Evolutionary conservation across 805 yeast species (phyloP).

Genomic region (Candida multigemmis): DNA sequence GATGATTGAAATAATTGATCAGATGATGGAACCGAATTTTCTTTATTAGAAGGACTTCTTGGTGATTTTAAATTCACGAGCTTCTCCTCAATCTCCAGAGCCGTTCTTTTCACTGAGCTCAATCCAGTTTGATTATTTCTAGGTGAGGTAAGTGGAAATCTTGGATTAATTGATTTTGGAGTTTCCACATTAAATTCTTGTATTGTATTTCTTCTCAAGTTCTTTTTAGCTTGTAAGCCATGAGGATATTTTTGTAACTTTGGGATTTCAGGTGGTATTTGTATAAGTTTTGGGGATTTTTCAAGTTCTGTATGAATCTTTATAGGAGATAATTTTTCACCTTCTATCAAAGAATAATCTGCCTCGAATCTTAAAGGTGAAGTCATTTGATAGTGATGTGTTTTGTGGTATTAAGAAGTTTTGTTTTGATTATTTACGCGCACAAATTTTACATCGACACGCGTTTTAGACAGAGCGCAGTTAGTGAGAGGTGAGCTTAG

Average conservation of each 20-base stretch:
- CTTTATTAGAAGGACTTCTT: not conserved
- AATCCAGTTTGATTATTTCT: slow-evolving; percentile 6
- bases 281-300: not conserved
- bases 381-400: too few species aligned
- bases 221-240: slow-evolving; percentile 35
- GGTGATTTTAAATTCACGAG: slow-evolving; percentile 3
- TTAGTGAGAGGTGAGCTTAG: too few species aligned
- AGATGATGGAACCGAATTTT: slow-evolving; percentile 1
- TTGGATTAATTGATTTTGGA: slow-evolving; percentile 3
- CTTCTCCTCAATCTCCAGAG: slow-evolving; percentile 8
- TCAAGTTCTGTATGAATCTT: slow-evolving; percentile 1
- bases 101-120: slow-evolving; percentile 9
- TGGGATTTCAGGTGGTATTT: slow-evolving; percentile 1
- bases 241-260: slow-evolving; percentile 26
- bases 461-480: too few species aligned
- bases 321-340: slow-evolving; percentile 3
- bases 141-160: slow-evolving; percentile 9
- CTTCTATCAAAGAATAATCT: too few species aligned
- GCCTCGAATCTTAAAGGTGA: too few species aligned
- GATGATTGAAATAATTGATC: slow-evolving; percentile 1
- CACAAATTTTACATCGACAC: too few species aligned
- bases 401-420: too few species aligned
- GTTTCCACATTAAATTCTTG: slow-evolving; percentile 5
- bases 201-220: slow-evolving; percentile 15
- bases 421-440: too few species aligned